phyloP scores from a whole-genome alignment of 257 asterid genomes.

The Lithospermum erythrorhizon region DNA sequence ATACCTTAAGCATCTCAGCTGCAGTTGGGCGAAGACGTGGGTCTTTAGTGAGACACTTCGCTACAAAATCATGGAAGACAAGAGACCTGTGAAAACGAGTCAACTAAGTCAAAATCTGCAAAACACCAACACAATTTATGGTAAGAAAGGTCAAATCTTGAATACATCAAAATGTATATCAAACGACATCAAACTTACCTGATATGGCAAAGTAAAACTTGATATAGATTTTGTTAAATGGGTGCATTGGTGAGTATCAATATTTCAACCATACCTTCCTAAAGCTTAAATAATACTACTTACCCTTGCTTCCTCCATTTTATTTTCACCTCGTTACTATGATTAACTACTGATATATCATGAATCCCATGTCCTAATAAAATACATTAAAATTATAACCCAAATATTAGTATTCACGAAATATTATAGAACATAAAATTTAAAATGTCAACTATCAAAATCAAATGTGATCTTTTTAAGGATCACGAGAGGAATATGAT shows the following conservation, averaged over 20 bases:
- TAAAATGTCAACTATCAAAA: too few species aligned
- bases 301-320: too few species aligned
- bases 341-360: too few species aligned
- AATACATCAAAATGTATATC: background rate
- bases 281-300: too few species aligned
- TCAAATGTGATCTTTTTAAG: too few species aligned
- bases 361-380: too few species aligned
- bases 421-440: too few species aligned
- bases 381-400: too few species aligned
- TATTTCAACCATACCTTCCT: too few species aligned
- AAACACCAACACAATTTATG: background rate
- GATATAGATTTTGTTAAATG: background rate
- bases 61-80: constrained; percentile 90
- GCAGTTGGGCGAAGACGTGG: constrained; percentile 94
- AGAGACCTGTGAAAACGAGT: constrained; percentile 61
- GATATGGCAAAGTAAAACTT: background rate
- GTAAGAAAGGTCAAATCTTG: background rate
- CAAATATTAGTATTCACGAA: too few species aligned
- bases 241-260: background rate
- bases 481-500: too few species aligned
- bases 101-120: constrained; percentile 9
- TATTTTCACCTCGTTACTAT: too few species aligned
- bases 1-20: constrained; percentile 91
- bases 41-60: constrained; percentile 92
- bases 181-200: background rate